Conservation (phyloP, 495 filamentous ascomycete genomes). For the Daldinia loculata region DNA sequence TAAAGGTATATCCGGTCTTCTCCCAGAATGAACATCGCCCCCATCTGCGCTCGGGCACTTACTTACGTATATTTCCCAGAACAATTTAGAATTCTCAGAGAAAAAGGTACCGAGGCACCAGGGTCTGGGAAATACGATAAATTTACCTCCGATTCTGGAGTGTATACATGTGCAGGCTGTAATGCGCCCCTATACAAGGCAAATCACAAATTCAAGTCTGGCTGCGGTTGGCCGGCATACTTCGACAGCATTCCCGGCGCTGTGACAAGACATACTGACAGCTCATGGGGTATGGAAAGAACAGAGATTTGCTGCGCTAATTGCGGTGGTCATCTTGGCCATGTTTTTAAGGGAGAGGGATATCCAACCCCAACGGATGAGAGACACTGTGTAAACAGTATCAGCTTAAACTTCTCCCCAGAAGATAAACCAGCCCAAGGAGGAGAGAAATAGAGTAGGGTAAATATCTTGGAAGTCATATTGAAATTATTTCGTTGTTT, state of each 20-base stretch:
- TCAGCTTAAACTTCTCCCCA: slow-evolving; percentile 82
- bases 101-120: slow-evolving; percentile 88
- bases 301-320: slow-evolving; percentile 94
- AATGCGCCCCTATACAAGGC: slow-evolving; percentile 88
- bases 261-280: slow-evolving; percentile 80
- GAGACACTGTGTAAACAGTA: slow-evolving; percentile 95
- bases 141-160: slow-evolving; percentile 75
- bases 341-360: slow-evolving; percentile 97
- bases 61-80: slow-evolving; percentile 59
- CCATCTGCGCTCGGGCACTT: slow-evolving; percentile 12
- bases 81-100: slow-evolving; percentile 90
- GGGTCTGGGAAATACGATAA: slow-evolving; percentile 85
- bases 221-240: slow-evolving; percentile 98
- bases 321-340: slow-evolving; percentile 94
- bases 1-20: slow-evolving; percentile 62
- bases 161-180: slow-evolving; percentile 89
- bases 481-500: background rate
- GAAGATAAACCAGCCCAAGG: slow-evolving; percentile 60
- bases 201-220: slow-evolving; percentile 91
- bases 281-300: slow-evolving; percentile 79
- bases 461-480: background rate
- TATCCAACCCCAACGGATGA: slow-evolving; percentile 91
- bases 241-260: slow-evolving; percentile 93
- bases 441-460: slow-evolving; percentile 42
- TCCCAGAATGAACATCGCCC: background rate